phyloP scores from a whole-genome alignment of 257 asterid species.

The Fraxinus anomala region DNA sequence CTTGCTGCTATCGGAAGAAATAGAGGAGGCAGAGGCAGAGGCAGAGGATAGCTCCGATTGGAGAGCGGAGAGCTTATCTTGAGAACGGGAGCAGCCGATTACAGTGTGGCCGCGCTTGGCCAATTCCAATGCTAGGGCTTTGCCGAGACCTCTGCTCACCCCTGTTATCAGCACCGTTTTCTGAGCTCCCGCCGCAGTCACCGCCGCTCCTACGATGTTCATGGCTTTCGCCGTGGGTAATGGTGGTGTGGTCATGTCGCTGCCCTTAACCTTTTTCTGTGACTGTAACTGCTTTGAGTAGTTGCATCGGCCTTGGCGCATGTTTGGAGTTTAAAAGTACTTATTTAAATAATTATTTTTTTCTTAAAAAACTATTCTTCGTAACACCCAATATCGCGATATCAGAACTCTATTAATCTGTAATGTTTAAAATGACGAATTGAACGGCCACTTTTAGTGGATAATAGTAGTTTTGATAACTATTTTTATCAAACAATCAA shows the following conservation, averaged over 20 bases:
- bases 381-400: too few relatives aligned
- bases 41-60: slow-evolving; percentile 65
- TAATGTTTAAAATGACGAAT: too few relatives aligned
- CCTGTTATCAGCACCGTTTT: slow-evolving; percentile 83
- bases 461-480: too few relatives aligned
- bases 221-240: slow-evolving; percentile 37
- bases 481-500: too few relatives aligned
- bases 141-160: slow-evolving; percentile 88
- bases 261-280: not conserved
- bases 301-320: not conserved
- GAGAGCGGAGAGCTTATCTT: slow-evolving; percentile 68
- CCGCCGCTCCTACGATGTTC: slow-evolving; percentile 27
- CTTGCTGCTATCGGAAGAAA: slow-evolving; percentile 32
- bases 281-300: not conserved
- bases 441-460: too few relatives aligned
- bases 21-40: not conserved
- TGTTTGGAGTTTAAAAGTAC: not conserved
- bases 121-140: slow-evolving; percentile 83
- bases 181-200: slow-evolving; percentile 18
- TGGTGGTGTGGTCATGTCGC: slow-evolving; percentile 43
- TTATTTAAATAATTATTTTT: too few relatives aligned
- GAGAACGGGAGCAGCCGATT: slow-evolving; percentile 90
- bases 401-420: too few relatives aligned
- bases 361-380: too few relatives aligned
- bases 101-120: slow-evolving; percentile 87